A percentile compares a stretch with the other conserved stretches of the same genome.
These are phyloP conservation scores for Secale cereale DNA, from an alignment of 176 grass and related monocot species.

Conservation along the genomic window DNA sequence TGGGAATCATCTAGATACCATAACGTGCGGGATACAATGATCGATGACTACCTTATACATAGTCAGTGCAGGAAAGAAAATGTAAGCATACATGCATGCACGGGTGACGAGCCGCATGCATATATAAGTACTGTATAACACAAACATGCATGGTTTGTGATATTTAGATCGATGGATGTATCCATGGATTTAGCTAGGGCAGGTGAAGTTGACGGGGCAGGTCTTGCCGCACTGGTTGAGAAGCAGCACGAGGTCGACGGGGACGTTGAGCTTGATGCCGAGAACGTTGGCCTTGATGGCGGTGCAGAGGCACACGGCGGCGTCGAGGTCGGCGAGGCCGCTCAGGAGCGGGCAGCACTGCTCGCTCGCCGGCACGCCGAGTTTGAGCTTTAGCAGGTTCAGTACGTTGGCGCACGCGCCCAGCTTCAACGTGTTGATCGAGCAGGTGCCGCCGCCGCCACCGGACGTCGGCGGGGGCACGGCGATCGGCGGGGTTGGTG, in stretches of 20 bases:
- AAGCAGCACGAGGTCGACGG: too few relatives aligned
- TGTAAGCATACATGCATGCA: too few relatives aligned
- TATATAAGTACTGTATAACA: too few relatives aligned
- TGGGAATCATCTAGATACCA: neutral
- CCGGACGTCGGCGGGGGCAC: neutral
- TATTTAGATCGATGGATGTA: too few relatives aligned
- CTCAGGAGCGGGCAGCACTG: slow-evolving; percentile 9
- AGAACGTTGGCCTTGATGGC: slow-evolving; percentile 17
- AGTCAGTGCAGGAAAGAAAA: too few relatives aligned
- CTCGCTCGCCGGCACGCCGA: slow-evolving; percentile 29
- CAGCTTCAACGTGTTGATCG: slow-evolving; percentile 44
- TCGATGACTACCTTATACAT: neutral
- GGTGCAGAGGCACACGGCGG: neutral
- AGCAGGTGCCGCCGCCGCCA: neutral
- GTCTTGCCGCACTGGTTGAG: too few relatives aligned
- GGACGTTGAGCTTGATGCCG: slow-evolving; percentile 47
- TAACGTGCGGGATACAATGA: neutral
- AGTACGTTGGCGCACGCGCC: slow-evolving; percentile 37
- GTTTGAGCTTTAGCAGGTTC: slow-evolving; percentile 17
- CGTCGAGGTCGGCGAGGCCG: neutral
- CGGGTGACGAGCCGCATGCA: too few relatives aligned
- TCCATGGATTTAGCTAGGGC: too few relatives aligned
- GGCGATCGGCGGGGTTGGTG: neutral
- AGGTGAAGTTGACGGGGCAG: too few relatives aligned
- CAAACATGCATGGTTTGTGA: too few relatives aligned